Evolutionary conservation across 1,139 yeast genomes (phyloP).

Genomic region (Maudiozyma humilis): DNA sequence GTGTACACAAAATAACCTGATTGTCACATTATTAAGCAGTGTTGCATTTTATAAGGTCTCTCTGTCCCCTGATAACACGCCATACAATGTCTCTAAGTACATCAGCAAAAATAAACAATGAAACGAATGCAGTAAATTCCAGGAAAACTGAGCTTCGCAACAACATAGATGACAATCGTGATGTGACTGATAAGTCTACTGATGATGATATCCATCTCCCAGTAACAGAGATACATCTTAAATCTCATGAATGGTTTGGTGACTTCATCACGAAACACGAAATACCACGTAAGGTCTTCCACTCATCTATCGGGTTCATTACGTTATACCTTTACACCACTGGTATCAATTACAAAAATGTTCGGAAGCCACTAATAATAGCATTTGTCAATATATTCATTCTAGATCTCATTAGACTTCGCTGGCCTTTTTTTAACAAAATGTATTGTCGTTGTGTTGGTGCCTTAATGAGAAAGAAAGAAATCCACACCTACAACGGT

Average conservation of each 20-base stretch:
- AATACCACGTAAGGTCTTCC: conserved; percentile 77
- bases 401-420: conserved; percentile 65
- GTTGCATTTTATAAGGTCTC: neutral
- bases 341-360: conserved; percentile 48
- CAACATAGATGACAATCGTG: neutral
- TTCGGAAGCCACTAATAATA: conserved; percentile 50
- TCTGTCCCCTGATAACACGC: neutral
- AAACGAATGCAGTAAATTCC: neutral
- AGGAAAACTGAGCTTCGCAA: neutral
- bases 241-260: conserved; percentile 37
- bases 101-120: conserved; percentile 1
- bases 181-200: neutral
- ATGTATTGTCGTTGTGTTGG: conserved; percentile 61
- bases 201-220: conserved; percentile 26
- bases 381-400: conserved; percentile 49
- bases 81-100: neutral
- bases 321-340: conserved; percentile 64
- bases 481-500: conserved; percentile 66
- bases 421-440: conserved; percentile 51
- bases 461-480: conserved; percentile 75
- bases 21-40: neutral
- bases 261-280: conserved; percentile 68
- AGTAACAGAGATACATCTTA: conserved; percentile 27
- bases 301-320: conserved; percentile 77
- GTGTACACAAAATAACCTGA: too few species aligned